These are phyloP conservation scores for Rhynchospora tenuis DNA, from an alignment of 176 grass and related monocot species.

Conservation along the genomic window DNA sequence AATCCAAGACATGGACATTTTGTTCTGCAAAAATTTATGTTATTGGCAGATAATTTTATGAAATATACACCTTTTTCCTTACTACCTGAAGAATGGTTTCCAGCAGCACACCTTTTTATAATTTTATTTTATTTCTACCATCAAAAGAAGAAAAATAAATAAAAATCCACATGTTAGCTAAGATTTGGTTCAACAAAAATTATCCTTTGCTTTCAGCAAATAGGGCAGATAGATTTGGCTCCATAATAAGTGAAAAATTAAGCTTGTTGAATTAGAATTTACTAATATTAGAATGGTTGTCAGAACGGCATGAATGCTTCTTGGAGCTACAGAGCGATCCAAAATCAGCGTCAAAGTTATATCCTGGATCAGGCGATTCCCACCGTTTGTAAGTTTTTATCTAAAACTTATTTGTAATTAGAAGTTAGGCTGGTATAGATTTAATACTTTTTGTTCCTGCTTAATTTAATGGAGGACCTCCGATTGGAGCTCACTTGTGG, in stretches of 20 bases:
- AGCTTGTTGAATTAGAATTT: neutral
- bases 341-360: conserved; percentile 30
- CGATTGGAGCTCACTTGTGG: neutral
- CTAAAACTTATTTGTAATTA: neutral
- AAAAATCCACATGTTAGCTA: neutral
- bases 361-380: conserved; percentile 81
- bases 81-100: neutral
- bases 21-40: neutral
- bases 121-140: neutral
- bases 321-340: conserved; percentile 66
- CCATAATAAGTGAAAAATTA: neutral
- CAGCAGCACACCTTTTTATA: neutral
- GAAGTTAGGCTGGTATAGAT: neutral
- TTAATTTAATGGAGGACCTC: neutral
- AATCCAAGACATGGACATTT: neutral
- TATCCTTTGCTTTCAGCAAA: neutral
- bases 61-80: neutral
- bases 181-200: neutral
- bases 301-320: conserved; percentile 65
- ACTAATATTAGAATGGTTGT: conserved; percentile 21
- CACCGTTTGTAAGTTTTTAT: conserved; percentile 78
- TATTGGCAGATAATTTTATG: neutral
- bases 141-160: neutral
- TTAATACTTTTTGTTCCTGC: neutral
- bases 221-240: neutral